Evolutionary conservation across 2,329 filamentous ascomycete genomes (phyloP).

Genomic region (Myriosclerotinia duriaeana): DNA sequence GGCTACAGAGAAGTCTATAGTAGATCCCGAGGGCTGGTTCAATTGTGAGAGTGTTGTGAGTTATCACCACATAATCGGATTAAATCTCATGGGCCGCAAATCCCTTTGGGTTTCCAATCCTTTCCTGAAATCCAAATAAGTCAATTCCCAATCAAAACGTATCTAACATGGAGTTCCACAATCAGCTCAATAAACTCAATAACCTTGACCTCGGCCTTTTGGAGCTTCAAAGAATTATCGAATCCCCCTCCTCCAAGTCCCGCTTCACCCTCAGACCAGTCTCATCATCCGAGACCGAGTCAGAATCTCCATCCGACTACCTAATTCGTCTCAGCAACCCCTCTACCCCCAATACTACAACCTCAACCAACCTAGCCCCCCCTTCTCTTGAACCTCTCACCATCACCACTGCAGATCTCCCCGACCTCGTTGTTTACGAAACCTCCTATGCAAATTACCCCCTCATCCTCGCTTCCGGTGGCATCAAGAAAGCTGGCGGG

Average conservation of each 20-base stretch:
- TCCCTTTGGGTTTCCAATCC: not conserved
- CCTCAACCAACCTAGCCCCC: constrained; percentile 27
- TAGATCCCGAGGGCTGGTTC: constrained; percentile 46
- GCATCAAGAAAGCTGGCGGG: constrained; percentile 46
- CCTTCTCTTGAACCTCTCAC: constrained; percentile 40
- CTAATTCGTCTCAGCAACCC: constrained; percentile 42
- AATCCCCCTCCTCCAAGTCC: constrained; percentile 42
- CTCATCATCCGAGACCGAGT: constrained; percentile 30
- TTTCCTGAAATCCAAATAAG: not conserved
- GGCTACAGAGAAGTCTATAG: constrained; percentile 43
- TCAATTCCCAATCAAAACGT: constrained; percentile 30
- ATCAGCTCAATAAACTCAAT: constrained; percentile 25
- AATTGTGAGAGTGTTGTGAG: constrained; percentile 45
- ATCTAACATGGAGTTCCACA: constrained; percentile 37
- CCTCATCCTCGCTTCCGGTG: constrained; percentile 45
- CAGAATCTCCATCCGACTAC: constrained; percentile 37
- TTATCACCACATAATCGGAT: constrained; percentile 19
- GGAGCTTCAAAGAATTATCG: constrained; percentile 43
- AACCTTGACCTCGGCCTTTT: constrained; percentile 42
- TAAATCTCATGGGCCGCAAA: not conserved
- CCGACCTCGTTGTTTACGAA: constrained; percentile 47
- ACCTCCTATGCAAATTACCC: constrained; percentile 49
- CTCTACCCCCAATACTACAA: constrained; percentile 25
- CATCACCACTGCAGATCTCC: constrained; percentile 42
- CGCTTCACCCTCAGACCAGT: constrained; percentile 43